Evolutionary conservation across 805 yeast genomes (phyloP).

Genomic region (Monosporozyma unispora): DNA sequence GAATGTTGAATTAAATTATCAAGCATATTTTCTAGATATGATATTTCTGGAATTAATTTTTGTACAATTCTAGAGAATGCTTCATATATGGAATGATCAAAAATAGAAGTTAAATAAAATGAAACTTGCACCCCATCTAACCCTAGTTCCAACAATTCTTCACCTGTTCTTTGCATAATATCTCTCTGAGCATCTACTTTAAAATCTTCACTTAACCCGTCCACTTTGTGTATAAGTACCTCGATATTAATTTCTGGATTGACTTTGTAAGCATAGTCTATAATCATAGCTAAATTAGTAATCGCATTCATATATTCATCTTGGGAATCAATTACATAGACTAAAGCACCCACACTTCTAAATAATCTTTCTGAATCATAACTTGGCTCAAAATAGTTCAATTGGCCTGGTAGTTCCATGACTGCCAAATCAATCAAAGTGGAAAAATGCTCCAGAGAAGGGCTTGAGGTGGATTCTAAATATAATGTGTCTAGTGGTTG

Average conservation of each 20-base stretch:
- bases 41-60: constrained; percentile 79
- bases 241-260: constrained; percentile 84
- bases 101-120: constrained; percentile 85
- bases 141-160: constrained; percentile 82
- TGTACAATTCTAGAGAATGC: constrained; percentile 92
- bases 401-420: constrained; percentile 92
- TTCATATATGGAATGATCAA: constrained; percentile 92
- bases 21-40: constrained; percentile 77
- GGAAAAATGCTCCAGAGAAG: constrained; percentile 74
- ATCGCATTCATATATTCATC: constrained; percentile 91
- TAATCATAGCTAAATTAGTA: constrained; percentile 78
- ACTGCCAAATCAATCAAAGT: constrained; percentile 81
- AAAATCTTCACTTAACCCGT: constrained; percentile 89
- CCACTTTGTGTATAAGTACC: constrained; percentile 90
- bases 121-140: constrained; percentile 85
- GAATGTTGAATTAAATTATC: constrained; percentile 84
- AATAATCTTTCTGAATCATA: constrained; percentile 73
- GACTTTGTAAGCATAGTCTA: constrained; percentile 75
- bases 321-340: constrained; percentile 90
- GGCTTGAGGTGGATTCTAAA: constrained; percentile 81
- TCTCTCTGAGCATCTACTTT: constrained; percentile 92
- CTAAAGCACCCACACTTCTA: constrained; percentile 77
- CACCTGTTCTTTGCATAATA: constrained; percentile 91
- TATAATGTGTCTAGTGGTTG: constrained; percentile 90
- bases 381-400: constrained; percentile 78